Base-by-base conservation (phyloP, 129 eudicot genomes). In the Chrysanthemum lavandulifolium region DNA sequence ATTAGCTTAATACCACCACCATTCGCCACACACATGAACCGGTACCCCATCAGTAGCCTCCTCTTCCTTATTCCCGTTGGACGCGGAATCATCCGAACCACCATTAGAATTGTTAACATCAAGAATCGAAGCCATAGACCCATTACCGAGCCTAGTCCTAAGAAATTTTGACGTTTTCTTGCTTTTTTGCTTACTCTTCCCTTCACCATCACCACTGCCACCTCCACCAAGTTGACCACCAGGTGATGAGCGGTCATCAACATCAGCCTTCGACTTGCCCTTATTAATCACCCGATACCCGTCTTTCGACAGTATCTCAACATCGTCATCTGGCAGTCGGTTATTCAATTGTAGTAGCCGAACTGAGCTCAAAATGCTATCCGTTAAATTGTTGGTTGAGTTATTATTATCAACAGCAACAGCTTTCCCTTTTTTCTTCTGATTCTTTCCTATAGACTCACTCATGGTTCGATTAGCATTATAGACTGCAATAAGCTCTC, bases 1-100 rank as follows among this genome's bases (percentile, higher is more conserved):
- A 90, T 67, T 50, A 94, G 89, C 85, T 48, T 90, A 53, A 84
- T 91, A 31, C 97, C 98, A 9, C 97, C 97, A 67, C 97, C 97
- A 64, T 84, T 88, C 84, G 82, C 99, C 99, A 94, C 75, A 83
- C 97, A 19, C 97, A 9, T 88, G 89, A 10, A 73, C 89, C 16
- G 96, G 83, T 73, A 84, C 48, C 31, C 77, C 84, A 63, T 79
- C 87, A 12, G 33, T 65, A 50, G 85, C 18, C 21, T 82, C 77
- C 58, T 3, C 57, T 8, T 78, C 61, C 14, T 53, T 48, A 21
- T 72, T 71, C 62, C 83, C 75, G 50, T 73, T 23, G 71, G 81
- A 11, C 10, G 4, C 47, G 12, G 45, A 8, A 3, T 71, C 69
- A 43, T 70, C 90, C 13, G 78, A 48, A 36, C 65, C 85, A 0